Evolutionary conservation across 305 asterid genomes (phyloP).

Genomic region (Fraxinus sp.): DNA sequence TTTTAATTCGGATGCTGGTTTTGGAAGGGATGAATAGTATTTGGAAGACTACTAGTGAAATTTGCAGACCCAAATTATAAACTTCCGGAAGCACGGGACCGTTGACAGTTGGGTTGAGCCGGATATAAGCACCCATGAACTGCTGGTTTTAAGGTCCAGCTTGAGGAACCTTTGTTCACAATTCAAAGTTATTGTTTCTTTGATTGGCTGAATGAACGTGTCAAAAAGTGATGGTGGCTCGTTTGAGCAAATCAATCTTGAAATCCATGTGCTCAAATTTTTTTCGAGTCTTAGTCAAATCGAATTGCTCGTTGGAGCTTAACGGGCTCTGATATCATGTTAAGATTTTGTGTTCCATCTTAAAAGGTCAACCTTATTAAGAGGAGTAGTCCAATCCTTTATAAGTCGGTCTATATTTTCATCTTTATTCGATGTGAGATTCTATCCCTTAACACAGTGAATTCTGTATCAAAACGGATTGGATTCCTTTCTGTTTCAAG

Average conservation of each 20-base stretch:
- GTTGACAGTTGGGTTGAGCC: neutral
- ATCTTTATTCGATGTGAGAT: no score
- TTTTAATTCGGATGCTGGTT: constrained; percentile 17
- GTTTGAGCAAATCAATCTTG: no score
- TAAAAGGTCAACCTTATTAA: no score
- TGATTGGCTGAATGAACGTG: neutral
- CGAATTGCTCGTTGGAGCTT: no score
- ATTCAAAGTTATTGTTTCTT: neutral
- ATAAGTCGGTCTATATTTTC: no score
- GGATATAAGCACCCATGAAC: neutral
- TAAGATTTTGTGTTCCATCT: no score
- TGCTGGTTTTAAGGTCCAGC: neutral
- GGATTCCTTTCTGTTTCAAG: neutral
- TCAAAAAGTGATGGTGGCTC: neutral
- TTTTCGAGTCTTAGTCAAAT: no score
- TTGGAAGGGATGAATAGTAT: neutral
- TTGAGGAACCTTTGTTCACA: neutral
- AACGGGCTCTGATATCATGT: no score
- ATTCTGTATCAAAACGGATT: neutral
- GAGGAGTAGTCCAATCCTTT: no score
- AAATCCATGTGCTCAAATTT: no score
- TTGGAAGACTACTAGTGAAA: neutral
- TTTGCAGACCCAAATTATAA: neutral
- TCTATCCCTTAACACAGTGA: neutral
- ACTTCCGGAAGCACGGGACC: neutral